Conservation (phyloP, 1,139 yeast species). For the Arxiozyma slooffiae region DNA sequence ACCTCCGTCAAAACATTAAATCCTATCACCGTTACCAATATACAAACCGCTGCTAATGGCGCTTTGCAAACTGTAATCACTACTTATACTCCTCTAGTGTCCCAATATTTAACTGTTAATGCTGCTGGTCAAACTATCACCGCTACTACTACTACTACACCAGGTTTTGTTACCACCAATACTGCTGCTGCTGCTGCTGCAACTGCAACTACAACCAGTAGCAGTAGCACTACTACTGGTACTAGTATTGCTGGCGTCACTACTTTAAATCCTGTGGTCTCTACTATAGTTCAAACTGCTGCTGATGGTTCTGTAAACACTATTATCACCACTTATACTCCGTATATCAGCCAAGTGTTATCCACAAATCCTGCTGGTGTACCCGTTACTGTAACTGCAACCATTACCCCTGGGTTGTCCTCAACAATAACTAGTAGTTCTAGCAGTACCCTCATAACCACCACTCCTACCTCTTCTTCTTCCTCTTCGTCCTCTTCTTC, state of each 20-base stretch:
- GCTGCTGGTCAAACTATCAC: constrained; percentile 9
- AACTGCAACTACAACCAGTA: constrained; percentile 1
- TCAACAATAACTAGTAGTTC: constrained; percentile 3
- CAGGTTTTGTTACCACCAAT: constrained; percentile 5
- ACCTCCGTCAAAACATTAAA: constrained; percentile 5
- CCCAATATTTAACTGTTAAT: constrained; percentile 3
- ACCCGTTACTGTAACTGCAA: constrained; percentile 8
- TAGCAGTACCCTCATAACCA: constrained; percentile 1
- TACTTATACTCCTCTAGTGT: constrained; percentile 4
- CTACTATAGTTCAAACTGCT: constrained; percentile 5
- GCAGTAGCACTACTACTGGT: constrained; percentile 1
- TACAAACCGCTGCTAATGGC: constrained; percentile 6
- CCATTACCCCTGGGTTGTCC: constrained; percentile 7
- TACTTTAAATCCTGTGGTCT: constrained; percentile 3
- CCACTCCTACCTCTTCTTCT: not conserved
- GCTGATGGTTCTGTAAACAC: constrained; percentile 7
- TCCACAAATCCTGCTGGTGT: constrained; percentile 8
- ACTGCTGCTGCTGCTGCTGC: constrained; percentile 6
- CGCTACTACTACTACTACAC: constrained; percentile 8
- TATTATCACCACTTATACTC: constrained; percentile 5
- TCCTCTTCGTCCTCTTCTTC: too few relatives aligned
- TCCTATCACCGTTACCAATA: not conserved
- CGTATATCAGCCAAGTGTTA: constrained; percentile 3
- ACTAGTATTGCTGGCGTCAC: constrained; percentile 7
- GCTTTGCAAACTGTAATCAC: constrained; percentile 5